These are phyloP conservation scores for Microdochium trichocladiopsis DNA, from an alignment of 2,329 filamentous ascomycete genomes.

Conservation along the genomic window DNA sequence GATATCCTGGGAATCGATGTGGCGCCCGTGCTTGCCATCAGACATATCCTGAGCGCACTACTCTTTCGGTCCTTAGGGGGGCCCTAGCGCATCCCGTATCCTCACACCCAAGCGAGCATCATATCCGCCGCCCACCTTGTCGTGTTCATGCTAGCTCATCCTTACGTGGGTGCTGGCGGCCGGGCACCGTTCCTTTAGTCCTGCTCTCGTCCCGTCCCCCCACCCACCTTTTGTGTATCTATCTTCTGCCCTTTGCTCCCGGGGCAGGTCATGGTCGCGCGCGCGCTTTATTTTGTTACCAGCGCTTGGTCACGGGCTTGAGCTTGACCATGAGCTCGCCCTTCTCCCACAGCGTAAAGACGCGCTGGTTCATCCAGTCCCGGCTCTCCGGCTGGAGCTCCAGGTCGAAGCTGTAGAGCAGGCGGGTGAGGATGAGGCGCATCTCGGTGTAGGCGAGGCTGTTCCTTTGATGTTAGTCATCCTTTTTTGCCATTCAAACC, in stretches of 20 bases:
- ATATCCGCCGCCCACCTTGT: not conserved
- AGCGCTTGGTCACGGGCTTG: constrained; percentile 37
- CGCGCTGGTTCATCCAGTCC: constrained; percentile 30
- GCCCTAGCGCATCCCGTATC: not conserved
- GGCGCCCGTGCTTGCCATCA: not conserved
- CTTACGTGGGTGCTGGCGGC: not conserved
- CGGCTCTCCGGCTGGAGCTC: constrained; percentile 25
- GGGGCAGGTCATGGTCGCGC: not conserved
- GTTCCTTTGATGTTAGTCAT: not conserved
- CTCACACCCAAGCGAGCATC: not conserved
- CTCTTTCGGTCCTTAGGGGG: not conserved
- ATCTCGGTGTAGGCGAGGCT: constrained; percentile 44
- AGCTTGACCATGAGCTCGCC: constrained; percentile 25
- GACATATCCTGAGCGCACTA: not conserved
- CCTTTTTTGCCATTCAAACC: not conserved
- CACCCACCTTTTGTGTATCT: not conserved
- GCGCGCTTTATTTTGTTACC: constrained; percentile 22
- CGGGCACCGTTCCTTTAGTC: not conserved
- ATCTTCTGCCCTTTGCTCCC: not conserved
- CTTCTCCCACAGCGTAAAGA: constrained; percentile 33
- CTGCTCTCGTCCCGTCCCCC: not conserved
- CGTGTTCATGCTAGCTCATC: not conserved
- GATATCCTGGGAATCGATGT: not conserved
- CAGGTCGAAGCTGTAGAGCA: constrained; percentile 43
- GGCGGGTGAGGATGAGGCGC: constrained; percentile 36